These are phyloP conservation scores for Fusarium piperis DNA, from an alignment of 2,329 filamentous ascomycete genomes.

Conservation along the genomic window DNA sequence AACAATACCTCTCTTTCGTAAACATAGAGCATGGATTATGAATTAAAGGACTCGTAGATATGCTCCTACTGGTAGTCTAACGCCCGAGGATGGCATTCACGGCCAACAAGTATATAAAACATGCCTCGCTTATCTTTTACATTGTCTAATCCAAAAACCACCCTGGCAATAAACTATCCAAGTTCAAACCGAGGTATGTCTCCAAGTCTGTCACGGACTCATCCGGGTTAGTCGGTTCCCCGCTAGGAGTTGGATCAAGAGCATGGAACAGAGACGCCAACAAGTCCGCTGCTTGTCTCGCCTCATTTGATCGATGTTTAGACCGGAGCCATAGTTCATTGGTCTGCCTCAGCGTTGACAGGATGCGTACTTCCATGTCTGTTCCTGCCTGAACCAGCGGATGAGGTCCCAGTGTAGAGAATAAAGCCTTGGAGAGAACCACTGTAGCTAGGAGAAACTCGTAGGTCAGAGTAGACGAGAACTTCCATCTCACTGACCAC, in stretches of 20 bases:
- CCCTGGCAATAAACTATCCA: neutral
- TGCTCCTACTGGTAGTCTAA: neutral
- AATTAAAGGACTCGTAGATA: neutral
- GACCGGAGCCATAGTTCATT: conserved; percentile 4
- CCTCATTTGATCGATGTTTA: conserved; percentile 3
- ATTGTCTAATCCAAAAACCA: neutral
- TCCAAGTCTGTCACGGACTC: neutral
- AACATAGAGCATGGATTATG: no score
- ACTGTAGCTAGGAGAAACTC: conserved; percentile 9
- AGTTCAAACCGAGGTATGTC: neutral
- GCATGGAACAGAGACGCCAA: neutral
- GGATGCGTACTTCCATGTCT: neutral
- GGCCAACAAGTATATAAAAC: neutral
- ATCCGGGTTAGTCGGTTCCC: neutral
- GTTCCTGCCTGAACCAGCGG: neutral
- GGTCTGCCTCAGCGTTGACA: neutral
- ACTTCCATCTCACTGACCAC: neutral
- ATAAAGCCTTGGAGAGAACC: conserved; percentile 4
- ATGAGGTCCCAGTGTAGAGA: neutral
- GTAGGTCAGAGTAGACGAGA: conserved; percentile 5
- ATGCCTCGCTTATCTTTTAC: neutral
- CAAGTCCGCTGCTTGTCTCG: conserved; percentile 1
- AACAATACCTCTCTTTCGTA: no score
- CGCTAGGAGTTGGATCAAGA: neutral
- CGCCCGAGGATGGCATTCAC: neutral